Conservation (phyloP, 352 stramenopile species). For the Saprolegnia parasitica region DNA sequence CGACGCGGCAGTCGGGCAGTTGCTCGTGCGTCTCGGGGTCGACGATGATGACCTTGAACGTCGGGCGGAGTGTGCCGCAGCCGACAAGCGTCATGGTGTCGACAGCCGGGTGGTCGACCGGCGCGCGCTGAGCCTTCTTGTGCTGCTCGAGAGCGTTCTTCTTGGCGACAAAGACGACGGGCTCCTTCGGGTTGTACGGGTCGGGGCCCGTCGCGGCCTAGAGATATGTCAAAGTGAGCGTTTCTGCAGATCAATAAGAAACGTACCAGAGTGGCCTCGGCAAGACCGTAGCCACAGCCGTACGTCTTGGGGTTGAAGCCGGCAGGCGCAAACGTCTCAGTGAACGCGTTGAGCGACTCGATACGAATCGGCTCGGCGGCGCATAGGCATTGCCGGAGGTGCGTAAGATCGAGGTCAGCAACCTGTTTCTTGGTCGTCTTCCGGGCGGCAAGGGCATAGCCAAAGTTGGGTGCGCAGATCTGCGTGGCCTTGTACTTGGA, state of each 20-base stretch:
- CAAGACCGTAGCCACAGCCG: slow-evolving; percentile 75
- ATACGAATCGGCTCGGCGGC: slow-evolving; percentile 73
- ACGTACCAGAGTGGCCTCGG: slow-evolving; percentile 78
- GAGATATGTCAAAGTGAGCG: too few species aligned
- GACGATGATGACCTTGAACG: slow-evolving; percentile 62
- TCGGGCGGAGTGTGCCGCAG: slow-evolving; percentile 73
- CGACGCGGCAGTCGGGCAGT: slow-evolving; percentile 53
- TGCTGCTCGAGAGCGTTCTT: slow-evolving; percentile 60
- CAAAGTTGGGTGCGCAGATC: slow-evolving; percentile 76
- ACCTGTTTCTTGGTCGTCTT: slow-evolving; percentile 67
- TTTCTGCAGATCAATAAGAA: too few species aligned
- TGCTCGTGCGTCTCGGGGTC: slow-evolving; percentile 51
- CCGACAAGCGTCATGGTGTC: slow-evolving; percentile 58
- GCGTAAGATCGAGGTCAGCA: slow-evolving; percentile 55
- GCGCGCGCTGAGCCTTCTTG: slow-evolving; percentile 38
- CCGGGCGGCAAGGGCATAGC: slow-evolving; percentile 60
- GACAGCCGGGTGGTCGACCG: slow-evolving; percentile 26
- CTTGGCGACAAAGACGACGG: slow-evolving; percentile 57
- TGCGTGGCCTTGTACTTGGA: slow-evolving; percentile 76
- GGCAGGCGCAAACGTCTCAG: slow-evolving; percentile 46
- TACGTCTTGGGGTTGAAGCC: slow-evolving; percentile 71
- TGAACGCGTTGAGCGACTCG: slow-evolving; percentile 74
- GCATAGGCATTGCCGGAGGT: slow-evolving; percentile 70
- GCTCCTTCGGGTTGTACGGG: slow-evolving; percentile 41
- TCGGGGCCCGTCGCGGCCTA: slow-evolving; percentile 71